Conservation (phyloP, 148 eudicot species). For the Fallopia convolvulus region DNA sequence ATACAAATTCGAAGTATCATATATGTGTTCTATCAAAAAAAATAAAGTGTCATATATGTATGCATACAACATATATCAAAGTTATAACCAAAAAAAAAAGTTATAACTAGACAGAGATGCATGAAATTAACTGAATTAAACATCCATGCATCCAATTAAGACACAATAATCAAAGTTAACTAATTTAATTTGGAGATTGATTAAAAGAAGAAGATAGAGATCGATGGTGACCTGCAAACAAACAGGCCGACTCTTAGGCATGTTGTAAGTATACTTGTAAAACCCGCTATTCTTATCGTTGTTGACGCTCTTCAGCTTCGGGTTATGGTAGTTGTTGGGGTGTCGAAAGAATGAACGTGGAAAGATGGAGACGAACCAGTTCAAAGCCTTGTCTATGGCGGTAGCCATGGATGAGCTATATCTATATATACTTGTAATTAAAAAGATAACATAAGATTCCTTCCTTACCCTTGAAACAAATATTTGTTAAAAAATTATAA, state of each 20-base stretch:
- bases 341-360: background rate
- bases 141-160: background rate
- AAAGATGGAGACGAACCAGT: conserved; percentile 5
- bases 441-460: background rate
- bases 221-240: conserved; percentile 3
- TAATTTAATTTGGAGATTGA: background rate
- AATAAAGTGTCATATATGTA: no score
- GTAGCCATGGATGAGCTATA: background rate
- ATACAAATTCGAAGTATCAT: no score
- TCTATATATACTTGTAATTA: background rate
- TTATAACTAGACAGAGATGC: background rate
- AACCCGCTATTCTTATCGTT: conserved; percentile 4
- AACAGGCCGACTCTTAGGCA: conserved; percentile 4
- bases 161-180: background rate
- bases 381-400: conserved; percentile 4
- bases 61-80: background rate
- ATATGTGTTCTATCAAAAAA: no score
- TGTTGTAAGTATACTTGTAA: background rate
- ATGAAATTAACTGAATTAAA: background rate
- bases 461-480: background rate
- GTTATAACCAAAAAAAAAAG: no score
- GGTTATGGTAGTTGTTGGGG: background rate
- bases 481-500: background rate
- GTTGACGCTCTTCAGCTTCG: background rate
- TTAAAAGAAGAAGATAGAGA: background rate